phyloP scores from a whole-genome alignment of 139 green algal species.

The Mychonastes homosphaera region DNA sequence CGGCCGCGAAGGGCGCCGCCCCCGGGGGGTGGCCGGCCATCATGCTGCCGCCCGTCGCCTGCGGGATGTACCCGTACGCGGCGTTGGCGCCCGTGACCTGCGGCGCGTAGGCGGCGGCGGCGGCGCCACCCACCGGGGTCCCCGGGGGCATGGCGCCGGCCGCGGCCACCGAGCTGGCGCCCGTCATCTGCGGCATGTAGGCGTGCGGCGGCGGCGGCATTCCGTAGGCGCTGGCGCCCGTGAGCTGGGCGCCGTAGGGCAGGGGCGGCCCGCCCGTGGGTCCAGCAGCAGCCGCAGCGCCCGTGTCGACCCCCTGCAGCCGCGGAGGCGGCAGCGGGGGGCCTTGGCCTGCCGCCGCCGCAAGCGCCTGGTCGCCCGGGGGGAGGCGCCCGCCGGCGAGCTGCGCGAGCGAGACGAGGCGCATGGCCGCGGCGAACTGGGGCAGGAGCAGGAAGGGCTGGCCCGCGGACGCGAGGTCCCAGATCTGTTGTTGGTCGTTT shows the following conservation, averaged over 20 bases:
- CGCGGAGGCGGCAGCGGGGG: neutral
- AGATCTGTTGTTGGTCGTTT: constrained; percentile 51
- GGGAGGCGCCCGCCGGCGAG: constrained; percentile 16
- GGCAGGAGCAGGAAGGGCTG: constrained; percentile 46
- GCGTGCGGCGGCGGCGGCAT: neutral
- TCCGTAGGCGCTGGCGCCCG: constrained; percentile 3
- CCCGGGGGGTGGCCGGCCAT: neutral
- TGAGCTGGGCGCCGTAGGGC: constrained; percentile 1
- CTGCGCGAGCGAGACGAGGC: constrained; percentile 72
- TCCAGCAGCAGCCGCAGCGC: neutral
- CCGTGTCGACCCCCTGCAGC: neutral
- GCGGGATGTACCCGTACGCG: constrained; percentile 4
- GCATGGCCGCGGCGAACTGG: constrained; percentile 68
- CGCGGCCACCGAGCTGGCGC: constrained; percentile 21
- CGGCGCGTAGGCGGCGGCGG: constrained; percentile 16
- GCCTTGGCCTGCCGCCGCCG: neutral
- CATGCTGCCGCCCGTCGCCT: constrained; percentile 1
- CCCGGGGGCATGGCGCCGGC: too few relatives aligned
- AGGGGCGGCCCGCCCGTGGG: too few relatives aligned
- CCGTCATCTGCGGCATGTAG: constrained; percentile 28
- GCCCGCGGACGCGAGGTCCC: constrained; percentile 67
- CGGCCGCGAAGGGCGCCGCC: neutral
- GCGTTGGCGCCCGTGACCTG: constrained; percentile 14
- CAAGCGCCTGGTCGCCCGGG: neutral
- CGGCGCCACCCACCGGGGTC: too few relatives aligned